phyloP scores from a whole-genome alignment of 202 grass and related monocot genomes.

The Miscanthus sacchariflorus region DNA sequence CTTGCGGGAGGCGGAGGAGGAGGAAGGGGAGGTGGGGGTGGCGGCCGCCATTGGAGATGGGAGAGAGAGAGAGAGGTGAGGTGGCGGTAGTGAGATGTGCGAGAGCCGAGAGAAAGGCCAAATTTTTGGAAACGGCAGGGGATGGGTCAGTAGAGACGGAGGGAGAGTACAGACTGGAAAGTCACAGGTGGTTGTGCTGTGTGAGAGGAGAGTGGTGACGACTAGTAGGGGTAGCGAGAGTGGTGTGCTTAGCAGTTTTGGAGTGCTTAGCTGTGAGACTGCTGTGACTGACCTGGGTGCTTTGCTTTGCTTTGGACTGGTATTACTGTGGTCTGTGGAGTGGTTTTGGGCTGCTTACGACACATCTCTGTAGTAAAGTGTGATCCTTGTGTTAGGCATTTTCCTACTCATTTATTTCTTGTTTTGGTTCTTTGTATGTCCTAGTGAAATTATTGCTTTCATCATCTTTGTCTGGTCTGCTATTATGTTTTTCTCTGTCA shows the following conservation, averaged over 20 bases:
- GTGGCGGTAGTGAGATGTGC: slow-evolving; percentile 39
- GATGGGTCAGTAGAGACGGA: slow-evolving; percentile 35
- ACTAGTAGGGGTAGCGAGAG: background rate
- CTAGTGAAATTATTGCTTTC: background rate
- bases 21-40: slow-evolving; percentile 28
- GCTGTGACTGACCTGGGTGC: slow-evolving; percentile 18
- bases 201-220: background rate
- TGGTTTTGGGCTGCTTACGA: background rate
- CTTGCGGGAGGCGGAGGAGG: slow-evolving; percentile 11
- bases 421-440: background rate
- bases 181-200: slow-evolving; percentile 41
- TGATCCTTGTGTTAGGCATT: background rate
- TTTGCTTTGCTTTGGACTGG: slow-evolving; percentile 16
- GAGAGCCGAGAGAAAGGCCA: slow-evolving; percentile 37
- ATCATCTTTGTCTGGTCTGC: background rate
- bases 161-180: slow-evolving; percentile 62
- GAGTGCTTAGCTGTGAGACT: slow-evolving; percentile 21
- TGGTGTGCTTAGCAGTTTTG: slow-evolving; percentile 46
- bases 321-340: background rate
- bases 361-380: background rate
- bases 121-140: slow-evolving; percentile 55
- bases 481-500: too few relatives aligned
- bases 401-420: background rate
- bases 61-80: background rate
- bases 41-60: slow-evolving; percentile 56